phyloP scores from a whole-genome alignment of 148 eudicot species.

The Rhododendron williamsianum region DNA sequence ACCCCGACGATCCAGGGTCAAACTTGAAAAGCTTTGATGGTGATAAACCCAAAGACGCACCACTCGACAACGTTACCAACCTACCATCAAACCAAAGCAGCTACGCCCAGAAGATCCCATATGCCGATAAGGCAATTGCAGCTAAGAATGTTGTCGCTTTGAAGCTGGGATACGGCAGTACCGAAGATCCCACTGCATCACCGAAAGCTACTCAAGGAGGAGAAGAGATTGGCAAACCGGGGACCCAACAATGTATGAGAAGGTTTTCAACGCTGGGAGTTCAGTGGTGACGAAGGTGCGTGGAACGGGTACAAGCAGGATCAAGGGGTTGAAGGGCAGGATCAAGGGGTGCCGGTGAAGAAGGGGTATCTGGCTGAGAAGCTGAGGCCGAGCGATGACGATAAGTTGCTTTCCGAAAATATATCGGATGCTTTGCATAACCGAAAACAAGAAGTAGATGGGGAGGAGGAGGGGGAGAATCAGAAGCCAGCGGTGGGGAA shows the following conservation, averaged over 20 bases:
- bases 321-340: constrained; percentile 10
- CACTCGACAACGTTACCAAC: constrained; percentile 12
- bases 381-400: constrained; percentile 61
- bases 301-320: constrained; percentile 12
- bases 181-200: constrained; percentile 3
- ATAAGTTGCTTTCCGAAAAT: constrained; percentile 46
- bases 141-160: constrained; percentile 13
- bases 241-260: not conserved
- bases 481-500: constrained; percentile 31
- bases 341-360: constrained; percentile 48
- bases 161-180: constrained; percentile 13
- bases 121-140: constrained; percentile 21
- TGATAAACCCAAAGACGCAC: not conserved
- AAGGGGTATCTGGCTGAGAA: constrained; percentile 56
- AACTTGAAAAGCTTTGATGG: constrained; percentile 14
- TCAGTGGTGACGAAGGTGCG: constrained; percentile 22
- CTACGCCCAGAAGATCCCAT: constrained; percentile 32
- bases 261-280: not conserved
- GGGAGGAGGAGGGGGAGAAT: not conserved
- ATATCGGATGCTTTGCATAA: constrained; percentile 33
- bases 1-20: constrained; percentile 6
- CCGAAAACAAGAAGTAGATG: constrained; percentile 16
- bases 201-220: not conserved
- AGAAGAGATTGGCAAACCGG: not conserved
- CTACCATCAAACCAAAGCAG: constrained; percentile 15